phyloP scores from a whole-genome alignment of 257 asterid genomes.

The Solanum piurae region DNA sequence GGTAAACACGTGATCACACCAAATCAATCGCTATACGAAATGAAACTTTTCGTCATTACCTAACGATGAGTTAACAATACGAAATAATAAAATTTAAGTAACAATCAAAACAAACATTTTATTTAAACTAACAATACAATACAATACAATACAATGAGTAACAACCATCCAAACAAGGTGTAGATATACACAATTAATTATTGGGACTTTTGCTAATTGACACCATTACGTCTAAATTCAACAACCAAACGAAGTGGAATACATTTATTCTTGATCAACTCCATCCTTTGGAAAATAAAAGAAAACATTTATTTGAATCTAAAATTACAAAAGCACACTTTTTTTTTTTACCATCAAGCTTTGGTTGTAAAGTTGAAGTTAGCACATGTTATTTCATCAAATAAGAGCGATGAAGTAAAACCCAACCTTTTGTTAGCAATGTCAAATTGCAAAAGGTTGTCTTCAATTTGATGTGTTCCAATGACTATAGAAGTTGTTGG shows the following conservation, averaged over 20 bases:
- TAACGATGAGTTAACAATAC: too few relatives aligned
- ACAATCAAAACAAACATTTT: too few relatives aligned
- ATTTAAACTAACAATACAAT: too few relatives aligned
- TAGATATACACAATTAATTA: background rate
- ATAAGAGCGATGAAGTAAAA: conserved; percentile 15
- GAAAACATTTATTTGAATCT: background rate
- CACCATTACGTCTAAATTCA: background rate
- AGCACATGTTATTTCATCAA: conserved; percentile 8
- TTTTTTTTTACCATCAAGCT: background rate
- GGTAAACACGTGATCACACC: too few relatives aligned
- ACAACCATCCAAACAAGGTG: background rate
- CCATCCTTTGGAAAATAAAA: background rate
- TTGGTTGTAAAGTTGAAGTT: conserved; percentile 17
- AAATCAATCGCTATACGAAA: too few relatives aligned
- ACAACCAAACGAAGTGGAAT: background rate
- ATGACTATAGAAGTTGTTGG: conserved; percentile 28
- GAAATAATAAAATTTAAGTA: too few relatives aligned
- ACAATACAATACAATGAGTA: too few relatives aligned
- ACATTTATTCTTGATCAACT: background rate
- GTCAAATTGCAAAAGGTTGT: conserved; percentile 23
- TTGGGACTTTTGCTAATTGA: background rate
- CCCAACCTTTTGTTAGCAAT: conserved; percentile 19
- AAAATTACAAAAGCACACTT: background rate
- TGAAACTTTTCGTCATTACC: too few relatives aligned
- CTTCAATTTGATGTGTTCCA: conserved; percentile 26